Conservation (phyloP, 2,329 filamentous ascomycete species). For the Colletotrichum musae region DNA sequence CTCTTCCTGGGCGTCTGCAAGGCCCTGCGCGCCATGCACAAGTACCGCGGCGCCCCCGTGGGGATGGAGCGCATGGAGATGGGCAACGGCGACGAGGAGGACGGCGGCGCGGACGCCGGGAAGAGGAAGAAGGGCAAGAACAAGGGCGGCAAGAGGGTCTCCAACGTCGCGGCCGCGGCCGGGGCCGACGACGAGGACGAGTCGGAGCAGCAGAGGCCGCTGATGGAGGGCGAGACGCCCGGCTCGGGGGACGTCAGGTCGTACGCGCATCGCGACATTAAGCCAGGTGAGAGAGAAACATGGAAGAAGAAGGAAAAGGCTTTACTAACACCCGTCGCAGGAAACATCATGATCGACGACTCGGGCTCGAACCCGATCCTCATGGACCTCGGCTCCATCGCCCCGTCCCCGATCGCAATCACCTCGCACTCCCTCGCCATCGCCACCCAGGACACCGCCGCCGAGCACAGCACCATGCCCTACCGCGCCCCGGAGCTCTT, state of each 20-base stretch:
- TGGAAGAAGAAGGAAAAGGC: too few species aligned
- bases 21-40: constrained; percentile 91
- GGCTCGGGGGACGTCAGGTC: constrained; percentile 79
- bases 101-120: constrained; percentile 47
- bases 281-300: constrained; percentile 87
- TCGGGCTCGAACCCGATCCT: constrained; percentile 90
- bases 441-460: constrained; percentile 92
- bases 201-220: constrained; percentile 81
- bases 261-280: constrained; percentile 97
- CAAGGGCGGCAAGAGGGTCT: constrained; percentile 50
- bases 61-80: constrained; percentile 67
- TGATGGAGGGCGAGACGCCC: constrained; percentile 86
- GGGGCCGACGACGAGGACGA: constrained; percentile 77
- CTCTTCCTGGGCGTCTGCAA: constrained; percentile 93
- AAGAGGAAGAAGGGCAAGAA: constrained; percentile 49
- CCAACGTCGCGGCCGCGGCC: constrained; percentile 49
- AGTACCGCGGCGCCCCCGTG: constrained; percentile 74
- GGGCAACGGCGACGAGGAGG: constrained; percentile 59
- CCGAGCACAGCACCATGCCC: constrained; percentile 98
- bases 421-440: constrained; percentile 92
- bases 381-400: constrained; percentile 96
- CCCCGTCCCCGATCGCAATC: constrained; percentile 88
- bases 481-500: constrained; percentile 98
- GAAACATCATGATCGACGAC: constrained; percentile 99
- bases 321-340: constrained; percentile 56